Evolutionary conservation across 352 stramenopile genomes (phyloP), one percentile per base, ranked within the genome.

Genomic region (Thraustochytrium sp.): DNA sequence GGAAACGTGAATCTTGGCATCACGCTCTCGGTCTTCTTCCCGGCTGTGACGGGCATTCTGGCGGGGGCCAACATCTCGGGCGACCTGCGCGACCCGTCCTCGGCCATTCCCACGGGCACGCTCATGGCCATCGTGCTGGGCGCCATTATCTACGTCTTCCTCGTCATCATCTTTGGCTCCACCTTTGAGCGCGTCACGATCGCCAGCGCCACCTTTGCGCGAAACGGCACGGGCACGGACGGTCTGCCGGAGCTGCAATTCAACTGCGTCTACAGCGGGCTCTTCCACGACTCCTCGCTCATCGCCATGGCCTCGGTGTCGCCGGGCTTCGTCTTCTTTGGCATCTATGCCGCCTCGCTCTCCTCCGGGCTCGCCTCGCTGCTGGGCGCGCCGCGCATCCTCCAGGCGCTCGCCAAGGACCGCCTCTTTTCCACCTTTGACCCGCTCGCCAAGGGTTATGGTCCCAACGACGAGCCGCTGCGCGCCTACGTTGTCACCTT

Each of bases 371-470:
- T 93, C 0, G 90, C 89, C 2, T 85, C 88, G 3, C 85, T 93
- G 3, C 92, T 93, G 65, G 90, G 90, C 11, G 90, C 89, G 2
- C 91, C 90, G 16, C 86, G 90, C 8, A 92, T 93, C 49, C 86
- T 87, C n/a, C 85, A 87, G 85, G 90, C 90, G 2, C 91, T 93
- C 34, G 89, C 90, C 18, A 86, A 89, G n/a, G 90, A 93, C 54
- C 84, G 90, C 31, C 53, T 93, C 23, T 93, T 93, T 55, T 85
- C 87, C 3, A 34, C 61, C 11, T 42, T 89, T 21, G 49, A 85
- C 18, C 78, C 34, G 13, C 76, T 89, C 85, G 88, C 73, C 0
- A 87, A 92, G 55, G 90, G 90, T 2, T 90, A 89, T 0, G 82
- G 86, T 1, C 73, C 87, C 11, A 90, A 88, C 26, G 90, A 94